Percentiles rank a stretch among this genome's conserved stretches.
phyloP scores from a whole-genome alignment of 2,329 filamentous ascomycete species.

The Ophiobolus disseminans region DNA sequence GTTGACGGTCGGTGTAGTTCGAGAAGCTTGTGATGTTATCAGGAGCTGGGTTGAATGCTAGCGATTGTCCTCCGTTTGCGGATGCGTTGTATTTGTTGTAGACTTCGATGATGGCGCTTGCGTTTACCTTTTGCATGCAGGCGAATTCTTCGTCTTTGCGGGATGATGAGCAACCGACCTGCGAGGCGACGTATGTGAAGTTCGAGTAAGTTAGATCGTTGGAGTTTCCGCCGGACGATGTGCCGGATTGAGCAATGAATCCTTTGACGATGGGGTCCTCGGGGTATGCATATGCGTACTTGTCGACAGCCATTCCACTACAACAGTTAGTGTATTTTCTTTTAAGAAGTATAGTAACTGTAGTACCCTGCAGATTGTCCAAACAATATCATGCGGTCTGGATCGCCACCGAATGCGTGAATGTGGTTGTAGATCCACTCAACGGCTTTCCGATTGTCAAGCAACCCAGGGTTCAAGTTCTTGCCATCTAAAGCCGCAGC shows the following conservation, averaged over 20 bases:
- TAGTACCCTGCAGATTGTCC: conserved; percentile 42
- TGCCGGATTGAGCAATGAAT: conserved; percentile 50
- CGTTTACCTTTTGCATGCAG: conserved; percentile 45
- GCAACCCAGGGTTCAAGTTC: conserved; percentile 44
- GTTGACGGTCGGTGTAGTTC: conserved; percentile 32
- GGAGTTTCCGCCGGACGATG: conserved; percentile 13
- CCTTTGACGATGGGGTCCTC: conserved; percentile 57
- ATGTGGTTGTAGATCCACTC: conserved; percentile 51
- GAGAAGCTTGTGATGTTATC: conserved; percentile 31
- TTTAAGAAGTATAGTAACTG: background rate
- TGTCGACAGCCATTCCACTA: conserved; percentile 51
- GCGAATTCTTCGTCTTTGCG: conserved; percentile 32
- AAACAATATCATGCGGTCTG: conserved; percentile 44
- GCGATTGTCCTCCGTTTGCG: conserved; percentile 20
- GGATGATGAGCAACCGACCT: conserved; percentile 24
- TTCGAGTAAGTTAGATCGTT: conserved; percentile 20
- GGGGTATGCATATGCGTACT: conserved; percentile 56
- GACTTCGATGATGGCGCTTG: conserved; percentile 38
- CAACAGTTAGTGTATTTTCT: conserved; percentile 1
- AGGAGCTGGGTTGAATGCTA: conserved; percentile 35
- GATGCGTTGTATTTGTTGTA: conserved; percentile 39
- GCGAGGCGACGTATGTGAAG: conserved; percentile 31
- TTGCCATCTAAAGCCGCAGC: conserved; percentile 32
- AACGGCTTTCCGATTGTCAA: conserved; percentile 46
- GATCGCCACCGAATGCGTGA: conserved; percentile 38